Evolutionary conservation across 148 eudicot species (phyloP).

Genomic region (Salicornia ramosissima): DNA sequence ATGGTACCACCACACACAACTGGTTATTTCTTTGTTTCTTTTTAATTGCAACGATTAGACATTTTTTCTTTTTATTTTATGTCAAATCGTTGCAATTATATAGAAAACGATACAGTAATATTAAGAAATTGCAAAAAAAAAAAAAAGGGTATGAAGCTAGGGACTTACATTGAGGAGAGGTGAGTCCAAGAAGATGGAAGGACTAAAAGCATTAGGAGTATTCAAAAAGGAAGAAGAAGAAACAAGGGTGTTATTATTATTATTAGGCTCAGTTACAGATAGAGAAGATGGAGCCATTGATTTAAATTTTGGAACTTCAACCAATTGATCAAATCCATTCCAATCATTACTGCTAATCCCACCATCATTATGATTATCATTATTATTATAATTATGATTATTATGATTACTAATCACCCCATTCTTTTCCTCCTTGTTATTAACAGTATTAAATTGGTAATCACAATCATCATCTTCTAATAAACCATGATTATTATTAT

Average conservation of each 20-base stretch:
- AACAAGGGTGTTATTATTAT: slow-evolving; percentile 29
- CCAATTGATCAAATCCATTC: slow-evolving; percentile 25
- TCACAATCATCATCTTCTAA: slow-evolving; percentile 8
- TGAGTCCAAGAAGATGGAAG: slow-evolving; percentile 69
- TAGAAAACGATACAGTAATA: too few relatives aligned
- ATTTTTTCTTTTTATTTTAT: too few relatives aligned
- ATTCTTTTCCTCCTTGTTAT: slow-evolving; percentile 13
- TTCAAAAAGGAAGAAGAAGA: slow-evolving; percentile 41
- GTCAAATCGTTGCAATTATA: too few relatives aligned
- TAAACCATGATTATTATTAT: too few relatives aligned
- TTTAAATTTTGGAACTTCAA: slow-evolving; percentile 50
- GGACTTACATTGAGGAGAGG: slow-evolving; percentile 46
- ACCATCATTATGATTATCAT: too few relatives aligned
- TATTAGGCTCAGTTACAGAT: slow-evolving; percentile 27
- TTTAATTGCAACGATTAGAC: too few relatives aligned
- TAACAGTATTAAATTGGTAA: background rate
- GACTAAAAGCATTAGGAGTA: slow-evolving; percentile 50
- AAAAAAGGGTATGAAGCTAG: too few relatives aligned
- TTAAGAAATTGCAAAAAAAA: too few relatives aligned
- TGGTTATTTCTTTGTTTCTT: too few relatives aligned
- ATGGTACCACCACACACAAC: too few relatives aligned
- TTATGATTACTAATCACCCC: background rate
- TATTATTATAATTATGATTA: background rate
- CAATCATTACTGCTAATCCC: too few relatives aligned
- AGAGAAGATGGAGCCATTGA: slow-evolving; percentile 51